Percentiles rank a stretch among this genome's conserved stretches.
These are phyloP conservation scores for Testicularia cyperi DNA, from an alignment of 1,284 basidiomycete species.

Conservation along the genomic window DNA sequence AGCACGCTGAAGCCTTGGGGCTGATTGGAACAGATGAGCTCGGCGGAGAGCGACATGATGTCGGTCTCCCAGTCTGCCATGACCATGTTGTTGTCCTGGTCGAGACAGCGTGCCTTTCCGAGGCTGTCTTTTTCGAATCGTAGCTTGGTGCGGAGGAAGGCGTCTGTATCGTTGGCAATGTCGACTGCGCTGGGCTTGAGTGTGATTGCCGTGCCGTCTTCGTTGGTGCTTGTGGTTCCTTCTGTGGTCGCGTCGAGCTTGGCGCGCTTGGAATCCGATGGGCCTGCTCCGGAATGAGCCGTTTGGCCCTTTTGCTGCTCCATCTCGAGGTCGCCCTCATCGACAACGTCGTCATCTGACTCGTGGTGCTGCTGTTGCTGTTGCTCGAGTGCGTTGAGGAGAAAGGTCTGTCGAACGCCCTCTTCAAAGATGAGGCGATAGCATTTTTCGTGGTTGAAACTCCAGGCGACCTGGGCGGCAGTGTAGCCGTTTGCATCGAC, in stretches of 20 bases:
- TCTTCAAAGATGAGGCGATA: constrained; percentile 60
- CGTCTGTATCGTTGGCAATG: constrained; percentile 66
- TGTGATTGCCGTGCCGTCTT: constrained; percentile 63
- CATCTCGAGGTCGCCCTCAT: constrained; percentile 9
- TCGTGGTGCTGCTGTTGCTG: not conserved
- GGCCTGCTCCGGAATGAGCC: no score
- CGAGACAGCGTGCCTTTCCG: constrained; percentile 78
- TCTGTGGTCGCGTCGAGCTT: constrained; percentile 7
- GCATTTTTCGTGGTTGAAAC: constrained; percentile 40
- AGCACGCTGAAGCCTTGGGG: constrained; percentile 69
- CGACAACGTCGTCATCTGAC: constrained; percentile 1
- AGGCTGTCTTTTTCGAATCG: constrained; percentile 67
- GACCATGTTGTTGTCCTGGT: constrained; percentile 69
- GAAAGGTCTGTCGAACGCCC: constrained; percentile 54
- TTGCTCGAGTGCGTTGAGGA: constrained; percentile 44
- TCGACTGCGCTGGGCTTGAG: constrained; percentile 31
- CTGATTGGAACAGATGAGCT: constrained; percentile 42
- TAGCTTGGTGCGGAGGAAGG: constrained; percentile 74
- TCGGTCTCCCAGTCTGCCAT: constrained; percentile 67
- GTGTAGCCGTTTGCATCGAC: constrained; percentile 52
- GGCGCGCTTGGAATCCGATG: constrained; percentile 7
- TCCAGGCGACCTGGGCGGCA: constrained; percentile 54
- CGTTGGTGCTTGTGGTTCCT: not conserved
- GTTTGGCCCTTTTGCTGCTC: no score
- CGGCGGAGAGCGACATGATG: constrained; percentile 52